Evolutionary conservation across 2,329 filamentous ascomycete species (phyloP), one percentile per base, ranked within the genome.

Genomic region (Neocucurbitaria cava): DNA sequence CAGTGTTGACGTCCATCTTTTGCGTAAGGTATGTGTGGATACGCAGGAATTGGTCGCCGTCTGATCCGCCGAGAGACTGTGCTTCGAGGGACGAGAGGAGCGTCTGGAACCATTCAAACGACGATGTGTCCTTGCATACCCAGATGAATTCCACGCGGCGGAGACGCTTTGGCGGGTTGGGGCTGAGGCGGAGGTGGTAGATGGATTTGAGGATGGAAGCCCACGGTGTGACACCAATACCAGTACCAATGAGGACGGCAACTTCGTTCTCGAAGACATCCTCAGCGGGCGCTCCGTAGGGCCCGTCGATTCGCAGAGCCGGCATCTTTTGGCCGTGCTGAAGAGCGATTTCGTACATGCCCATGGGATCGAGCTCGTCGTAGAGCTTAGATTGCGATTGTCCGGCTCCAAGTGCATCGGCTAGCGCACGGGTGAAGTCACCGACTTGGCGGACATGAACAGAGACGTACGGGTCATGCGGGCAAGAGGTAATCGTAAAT

Each of bases 1-100:
- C 89, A 0, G 92, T 96, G 75, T 99, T 93, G 65, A 88, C 85
- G 76, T 98, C 94, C 56, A 98, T 86, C 69, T 88, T 90, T 77
- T 98, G 93, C 0, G 95, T 99, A 33, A 99, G 89, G 73, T 97
- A 99, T 1, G 93, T 98, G 81, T 99, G 95, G 64, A 99, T 99
- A 76, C 93, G 92, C 69, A 99, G 82, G 84, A 99, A 99, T 71
- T 98, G 92, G 41, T 87, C 86, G 63, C 86, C 86, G 52, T 87
- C 88, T 1, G 68, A 56, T 6, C 73, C 75, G 67, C 88, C 85
- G 54, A 86, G 83, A 45, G 89, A 93, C 74, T 99, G 95, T 31
- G 88, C 83, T 77, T 99, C 95, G 20, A 99, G 89, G 0, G 91
- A 96, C 0, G 90, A 91, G 15, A 99, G 85, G 0, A 99, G 87